Percentiles rank a stretch among this genome's conserved stretches.
phyloP scores from a whole-genome alignment of 163 green algal species.

The Scenedesmus sp. region DNA sequence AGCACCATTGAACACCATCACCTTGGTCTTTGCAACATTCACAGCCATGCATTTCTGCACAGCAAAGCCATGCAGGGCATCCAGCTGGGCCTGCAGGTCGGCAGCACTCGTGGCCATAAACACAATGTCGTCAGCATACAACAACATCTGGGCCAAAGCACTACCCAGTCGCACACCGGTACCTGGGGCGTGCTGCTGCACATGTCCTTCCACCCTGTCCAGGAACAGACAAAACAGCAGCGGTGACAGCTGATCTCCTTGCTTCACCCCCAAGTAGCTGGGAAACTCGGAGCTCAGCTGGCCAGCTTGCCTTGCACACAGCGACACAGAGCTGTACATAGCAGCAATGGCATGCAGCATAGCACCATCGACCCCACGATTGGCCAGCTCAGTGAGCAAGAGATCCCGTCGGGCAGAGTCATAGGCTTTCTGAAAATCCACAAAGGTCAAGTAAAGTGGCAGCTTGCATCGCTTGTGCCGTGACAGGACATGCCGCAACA shows the following conservation, averaged over 20 bases:
- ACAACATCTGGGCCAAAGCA: background rate
- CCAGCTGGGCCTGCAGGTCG: background rate
- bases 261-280: background rate
- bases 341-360: constrained; percentile 7
- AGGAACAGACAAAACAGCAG: constrained; percentile 31
- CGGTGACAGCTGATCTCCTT: background rate
- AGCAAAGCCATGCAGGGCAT: background rate
- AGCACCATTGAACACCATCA: background rate
- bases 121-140: constrained; percentile 46
- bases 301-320: background rate
- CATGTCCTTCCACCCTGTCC: background rate
- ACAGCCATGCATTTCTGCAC: background rate
- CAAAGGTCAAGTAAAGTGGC: background rate
- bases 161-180: background rate
- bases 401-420: constrained; percentile 1
- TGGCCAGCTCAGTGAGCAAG: background rate
- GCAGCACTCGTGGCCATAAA: background rate
- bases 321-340: constrained; percentile 4
- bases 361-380: background rate
- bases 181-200: background rate
- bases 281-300: background rate
- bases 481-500: constrained; percentile 7
- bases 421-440: constrained; percentile 26
- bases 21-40: constrained; percentile 28
- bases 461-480: background rate